These are phyloP conservation scores for Zopfia rhizophila DNA, from an alignment of 2,329 filamentous ascomycete species.

Conservation along the genomic window DNA sequence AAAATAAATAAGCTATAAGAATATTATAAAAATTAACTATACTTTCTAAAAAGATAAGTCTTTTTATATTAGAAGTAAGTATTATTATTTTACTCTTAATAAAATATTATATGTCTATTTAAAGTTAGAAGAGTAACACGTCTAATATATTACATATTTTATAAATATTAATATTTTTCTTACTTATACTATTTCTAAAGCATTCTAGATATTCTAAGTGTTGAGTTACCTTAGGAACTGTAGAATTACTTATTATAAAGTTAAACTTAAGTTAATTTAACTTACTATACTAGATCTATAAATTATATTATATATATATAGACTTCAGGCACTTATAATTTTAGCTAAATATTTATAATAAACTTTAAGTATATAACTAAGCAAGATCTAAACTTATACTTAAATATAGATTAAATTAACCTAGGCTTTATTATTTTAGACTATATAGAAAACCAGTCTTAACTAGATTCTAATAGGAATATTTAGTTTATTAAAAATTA, in stretches of 20 bases:
- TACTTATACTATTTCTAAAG: too few relatives aligned
- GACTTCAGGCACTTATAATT: too few relatives aligned
- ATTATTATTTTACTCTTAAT: slow-evolving; percentile 17
- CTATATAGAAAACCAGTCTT: slow-evolving; percentile 22
- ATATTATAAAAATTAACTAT: slow-evolving; percentile 8
- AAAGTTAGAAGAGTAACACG: slow-evolving; percentile 15
- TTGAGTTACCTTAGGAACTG: slow-evolving; percentile 3
- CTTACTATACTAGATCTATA: slow-evolving; percentile 12
- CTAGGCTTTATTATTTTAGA: slow-evolving; percentile 25
- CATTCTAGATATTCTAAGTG: slow-evolving; percentile 13
- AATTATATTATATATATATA: slow-evolving; percentile 14
- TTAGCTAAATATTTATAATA: too few relatives aligned
- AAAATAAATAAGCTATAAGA: slow-evolving; percentile 4
- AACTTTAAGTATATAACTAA: slow-evolving; percentile 13
- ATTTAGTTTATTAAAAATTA: slow-evolving; percentile 17
- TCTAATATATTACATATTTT: slow-evolving; percentile 17
- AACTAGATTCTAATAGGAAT: slow-evolving; percentile 2
- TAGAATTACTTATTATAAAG: slow-evolving; percentile 8
- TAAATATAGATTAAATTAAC: slow-evolving; percentile 14
- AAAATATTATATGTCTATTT: slow-evolving; percentile 19
- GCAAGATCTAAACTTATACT: neutral
- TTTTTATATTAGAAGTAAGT: slow-evolving; percentile 13
- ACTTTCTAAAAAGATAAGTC: neutral
- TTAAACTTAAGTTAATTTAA: slow-evolving; percentile 11
- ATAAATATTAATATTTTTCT: slow-evolving; percentile 16